phyloP scores from a whole-genome alignment of 2,329 filamentous ascomycete genomes.

The Bipolaris bicolor region DNA sequence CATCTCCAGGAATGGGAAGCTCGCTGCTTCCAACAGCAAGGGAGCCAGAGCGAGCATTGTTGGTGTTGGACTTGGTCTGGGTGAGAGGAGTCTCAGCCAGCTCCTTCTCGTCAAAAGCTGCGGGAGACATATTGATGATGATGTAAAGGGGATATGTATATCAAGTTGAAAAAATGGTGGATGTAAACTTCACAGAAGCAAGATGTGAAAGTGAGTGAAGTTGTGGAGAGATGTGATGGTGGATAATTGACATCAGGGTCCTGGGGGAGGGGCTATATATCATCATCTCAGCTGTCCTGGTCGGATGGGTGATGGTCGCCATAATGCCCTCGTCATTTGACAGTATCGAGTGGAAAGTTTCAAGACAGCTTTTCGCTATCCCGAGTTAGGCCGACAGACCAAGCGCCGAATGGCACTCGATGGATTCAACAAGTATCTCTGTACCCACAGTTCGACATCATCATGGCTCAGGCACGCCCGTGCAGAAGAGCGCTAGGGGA shows the following conservation, averaged over 20 bases:
- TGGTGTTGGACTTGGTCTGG: slow-evolving; percentile 34
- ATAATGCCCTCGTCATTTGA: slow-evolving; percentile 31
- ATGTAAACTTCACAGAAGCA: slow-evolving; percentile 13
- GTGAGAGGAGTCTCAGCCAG: slow-evolving; percentile 49
- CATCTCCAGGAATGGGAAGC: slow-evolving; percentile 41
- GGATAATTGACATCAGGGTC: slow-evolving; percentile 21
- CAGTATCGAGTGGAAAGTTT: slow-evolving; percentile 24
- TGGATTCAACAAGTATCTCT: slow-evolving; percentile 34
- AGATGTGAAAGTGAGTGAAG: slow-evolving; percentile 8
- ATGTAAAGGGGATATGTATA: slow-evolving; percentile 14
- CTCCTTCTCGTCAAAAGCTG: slow-evolving; percentile 65
- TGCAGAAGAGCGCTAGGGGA: slow-evolving; percentile 29
- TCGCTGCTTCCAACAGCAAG: slow-evolving; percentile 42
- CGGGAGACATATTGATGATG: slow-evolving; percentile 50
- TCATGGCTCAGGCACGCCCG: slow-evolving; percentile 26
- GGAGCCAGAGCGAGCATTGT: slow-evolving; percentile 21
- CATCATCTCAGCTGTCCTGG: slow-evolving; percentile 13
- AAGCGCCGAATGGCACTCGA: slow-evolving; percentile 11
- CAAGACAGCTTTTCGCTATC: slow-evolving; percentile 22
- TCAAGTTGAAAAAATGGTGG: slow-evolving; percentile 7
- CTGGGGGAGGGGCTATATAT: slow-evolving; percentile 36
- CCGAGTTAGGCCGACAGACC: slow-evolving; percentile 32
- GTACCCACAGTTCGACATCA: slow-evolving; percentile 41
- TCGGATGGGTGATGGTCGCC: slow-evolving; percentile 7
- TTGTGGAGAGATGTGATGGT: slow-evolving; percentile 3